Base-by-base conservation (phyloP, 2,329 filamentous ascomycete species). In the Epichloe aotearoae region DNA sequence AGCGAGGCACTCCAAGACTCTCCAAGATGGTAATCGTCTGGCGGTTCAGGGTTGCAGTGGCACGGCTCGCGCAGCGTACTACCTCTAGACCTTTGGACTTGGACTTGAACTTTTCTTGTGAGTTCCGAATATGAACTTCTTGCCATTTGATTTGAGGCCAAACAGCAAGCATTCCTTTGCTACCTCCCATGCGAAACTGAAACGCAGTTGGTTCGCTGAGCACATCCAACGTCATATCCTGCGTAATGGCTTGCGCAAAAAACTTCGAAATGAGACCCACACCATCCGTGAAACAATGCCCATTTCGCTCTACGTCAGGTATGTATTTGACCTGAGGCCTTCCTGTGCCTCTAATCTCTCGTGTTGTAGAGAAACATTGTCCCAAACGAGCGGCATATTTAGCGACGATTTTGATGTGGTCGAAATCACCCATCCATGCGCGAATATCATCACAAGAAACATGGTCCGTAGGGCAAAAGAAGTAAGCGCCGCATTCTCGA, bases 311-410 rank as follows among this genome's bases (percentile, higher is more conserved):
- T 19, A 97, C 77, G 56, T 97, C 93, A 0, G 74, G 66, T 34
- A 91, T 86, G 4, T 71, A 79, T 5, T 72, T 71, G 12, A 77
- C 71, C 1, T 74, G 71, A 0, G 78, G 78, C 6, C 84, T 77
- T 0, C 74, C 75, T 20, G 82, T 79, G 15, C 80, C 76, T 30
- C 73, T 74, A 41, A 95, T 82, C 11, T 85, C 82, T 53, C 86
- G 73, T 0, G 93, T 98, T 0, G 91, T 96, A 0, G 93, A 96
- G 62, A 98, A 96, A 63, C 90, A 96, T 66, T 97, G 93, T 0
- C 93, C 93, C 17, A 97, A 72, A 30, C 93, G 80, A 30, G 93
- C 88, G 46, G 88, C 86, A 63, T 90, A 87, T 61, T 95, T 96
- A 33, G 91, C 90, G n/a, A 95, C 78, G 26, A 85, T 78, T 50